phyloP scores from a whole-genome alignment of 257 asterid genomes.

The Paraleonurus japonicus region DNA sequence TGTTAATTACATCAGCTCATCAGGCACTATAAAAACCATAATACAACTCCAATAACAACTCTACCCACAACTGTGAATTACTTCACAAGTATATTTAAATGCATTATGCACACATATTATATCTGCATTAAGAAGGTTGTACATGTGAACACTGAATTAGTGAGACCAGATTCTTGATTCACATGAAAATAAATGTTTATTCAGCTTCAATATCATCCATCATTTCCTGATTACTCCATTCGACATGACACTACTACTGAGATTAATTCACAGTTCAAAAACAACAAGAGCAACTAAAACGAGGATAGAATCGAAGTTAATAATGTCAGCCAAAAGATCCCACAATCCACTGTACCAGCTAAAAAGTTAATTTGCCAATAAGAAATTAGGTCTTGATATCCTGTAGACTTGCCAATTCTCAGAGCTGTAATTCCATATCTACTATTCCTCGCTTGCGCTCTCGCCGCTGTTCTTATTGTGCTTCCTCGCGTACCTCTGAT shows the following conservation, averaged over 20 bases:
- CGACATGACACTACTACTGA: neutral
- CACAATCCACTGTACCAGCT: neutral
- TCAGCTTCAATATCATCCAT: neutral
- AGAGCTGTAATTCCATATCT: constrained; percentile 21
- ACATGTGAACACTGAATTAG: neutral
- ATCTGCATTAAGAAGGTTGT: neutral
- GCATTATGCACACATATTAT: too few relatives aligned
- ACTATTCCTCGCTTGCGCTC: constrained; percentile 50
- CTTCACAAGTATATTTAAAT: too few relatives aligned
- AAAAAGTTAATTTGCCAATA: too few relatives aligned
- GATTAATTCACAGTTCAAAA: neutral
- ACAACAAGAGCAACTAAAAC: neutral
- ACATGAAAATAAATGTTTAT: too few relatives aligned
- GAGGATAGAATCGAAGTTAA: neutral
- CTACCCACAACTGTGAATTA: neutral
- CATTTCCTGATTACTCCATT: too few relatives aligned
- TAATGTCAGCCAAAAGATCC: neutral
- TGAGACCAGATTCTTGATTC: neutral
- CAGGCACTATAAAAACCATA: neutral
- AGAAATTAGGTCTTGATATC: too few relatives aligned
- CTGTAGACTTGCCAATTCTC: constrained; percentile 11
- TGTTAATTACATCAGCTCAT: neutral
- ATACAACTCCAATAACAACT: too few relatives aligned
- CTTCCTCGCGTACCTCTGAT: constrained; percentile 95
- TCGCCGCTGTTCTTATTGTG: constrained; percentile 65